These are phyloP conservation scores for Rhizopogon rudus DNA, from an alignment of 768 basidiomycete genomes.

Conservation along the genomic window DNA sequence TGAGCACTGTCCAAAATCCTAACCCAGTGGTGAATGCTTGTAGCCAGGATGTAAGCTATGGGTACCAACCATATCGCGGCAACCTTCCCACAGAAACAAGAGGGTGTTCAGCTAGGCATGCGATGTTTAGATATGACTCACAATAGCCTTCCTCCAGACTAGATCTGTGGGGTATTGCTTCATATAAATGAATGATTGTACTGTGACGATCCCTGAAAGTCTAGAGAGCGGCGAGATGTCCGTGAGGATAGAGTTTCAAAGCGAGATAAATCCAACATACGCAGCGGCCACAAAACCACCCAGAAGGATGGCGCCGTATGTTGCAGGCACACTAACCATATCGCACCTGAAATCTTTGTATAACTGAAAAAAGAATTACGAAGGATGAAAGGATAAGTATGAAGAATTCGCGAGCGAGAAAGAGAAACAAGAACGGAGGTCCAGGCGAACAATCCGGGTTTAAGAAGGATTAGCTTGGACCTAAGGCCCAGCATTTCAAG, in stretches of 20 bases:
- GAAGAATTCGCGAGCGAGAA: neutral
- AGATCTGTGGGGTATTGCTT: conserved; percentile 24
- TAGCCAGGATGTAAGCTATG: neutral
- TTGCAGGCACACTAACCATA: conserved; percentile 12
- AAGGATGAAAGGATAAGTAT: neutral
- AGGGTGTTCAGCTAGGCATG: neutral
- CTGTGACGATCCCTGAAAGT: conserved; percentile 22
- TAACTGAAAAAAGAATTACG: neutral
- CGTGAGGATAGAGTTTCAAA: neutral
- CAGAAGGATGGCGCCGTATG: conserved; percentile 24
- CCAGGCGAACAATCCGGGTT: neutral
- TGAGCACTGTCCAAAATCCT: conserved; percentile 35
- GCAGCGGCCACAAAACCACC: conserved; percentile 25
- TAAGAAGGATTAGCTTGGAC: neutral
- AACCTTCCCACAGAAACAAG: conserved; percentile 12
- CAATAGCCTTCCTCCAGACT: conserved; percentile 15
- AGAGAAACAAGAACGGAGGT: neutral
- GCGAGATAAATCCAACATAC: conserved; percentile 6
- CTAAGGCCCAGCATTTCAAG: conserved; percentile 1
- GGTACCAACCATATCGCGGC: conserved; percentile 19
- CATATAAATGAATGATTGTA: conserved; percentile 24
- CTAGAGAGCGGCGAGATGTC: conserved; percentile 4
- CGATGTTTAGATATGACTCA: conserved; percentile 6
- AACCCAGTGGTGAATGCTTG: neutral
- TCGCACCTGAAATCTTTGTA: neutral